Percentiles rank a stretch among this genome's conserved stretches.
Evolutionary conservation across 805 yeast species (phyloP).

Genomic region (Candida piceae): DNA sequence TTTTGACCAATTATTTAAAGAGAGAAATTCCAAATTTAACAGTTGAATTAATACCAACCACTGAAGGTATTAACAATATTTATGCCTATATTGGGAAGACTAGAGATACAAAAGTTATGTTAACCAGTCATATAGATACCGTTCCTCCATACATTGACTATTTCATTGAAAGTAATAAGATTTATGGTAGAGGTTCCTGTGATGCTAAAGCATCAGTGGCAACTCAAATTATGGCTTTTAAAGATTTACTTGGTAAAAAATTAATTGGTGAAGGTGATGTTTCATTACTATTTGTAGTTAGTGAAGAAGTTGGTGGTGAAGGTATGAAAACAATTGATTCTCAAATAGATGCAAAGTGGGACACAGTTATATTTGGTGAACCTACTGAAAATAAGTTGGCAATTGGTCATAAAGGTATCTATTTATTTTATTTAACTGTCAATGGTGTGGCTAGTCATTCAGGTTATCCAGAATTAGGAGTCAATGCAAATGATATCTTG

Average conservation of each 20-base stretch:
- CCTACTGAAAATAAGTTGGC: constrained; percentile 69
- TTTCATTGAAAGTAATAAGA: constrained; percentile 39
- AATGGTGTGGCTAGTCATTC: constrained; percentile 60
- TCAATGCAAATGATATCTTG: constrained; percentile 54
- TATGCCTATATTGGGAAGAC: constrained; percentile 49
- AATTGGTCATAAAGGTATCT: constrained; percentile 64
- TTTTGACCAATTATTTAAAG: constrained; percentile 34
- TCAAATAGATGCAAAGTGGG: constrained; percentile 45
- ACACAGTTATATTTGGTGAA: constrained; percentile 64
- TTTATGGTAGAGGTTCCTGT: constrained; percentile 62
- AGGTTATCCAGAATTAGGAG: constrained; percentile 66
- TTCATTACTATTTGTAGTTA: constrained; percentile 58
- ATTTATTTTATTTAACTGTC: constrained; percentile 36
- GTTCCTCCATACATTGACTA: constrained; percentile 65
- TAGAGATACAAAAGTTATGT: constrained; percentile 42
- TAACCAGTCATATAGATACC: constrained; percentile 67
- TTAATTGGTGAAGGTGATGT: constrained; percentile 49
- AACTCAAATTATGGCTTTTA: constrained; percentile 50
- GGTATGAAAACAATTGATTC: constrained; percentile 52
- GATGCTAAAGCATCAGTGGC: constrained; percentile 75
- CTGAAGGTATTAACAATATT: constrained; percentile 39
- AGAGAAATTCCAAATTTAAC: constrained; percentile 45
- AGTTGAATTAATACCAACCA: constrained; percentile 41
- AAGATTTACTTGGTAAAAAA: constrained; percentile 38
- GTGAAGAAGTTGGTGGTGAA: constrained; percentile 61